Evolutionary conservation across 2,329 filamentous ascomycete genomes (phyloP).

Genomic region (Penicillium hordei): DNA sequence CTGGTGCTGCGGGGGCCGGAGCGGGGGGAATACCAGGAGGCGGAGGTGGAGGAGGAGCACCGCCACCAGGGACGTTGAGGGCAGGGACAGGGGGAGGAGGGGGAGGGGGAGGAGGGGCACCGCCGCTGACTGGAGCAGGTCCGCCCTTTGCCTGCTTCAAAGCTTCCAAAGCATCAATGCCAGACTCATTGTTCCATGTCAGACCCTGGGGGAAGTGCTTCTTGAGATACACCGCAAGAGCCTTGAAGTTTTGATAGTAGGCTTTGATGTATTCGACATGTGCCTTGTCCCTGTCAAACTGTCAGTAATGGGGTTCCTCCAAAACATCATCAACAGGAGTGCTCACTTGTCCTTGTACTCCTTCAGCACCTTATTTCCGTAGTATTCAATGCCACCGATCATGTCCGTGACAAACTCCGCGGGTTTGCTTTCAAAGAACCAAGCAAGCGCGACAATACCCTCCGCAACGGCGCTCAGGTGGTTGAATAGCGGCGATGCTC

Average conservation of each 20-base stretch:
- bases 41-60: constrained; percentile 66
- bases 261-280: constrained; percentile 87
- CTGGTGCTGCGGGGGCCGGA: constrained; percentile 48
- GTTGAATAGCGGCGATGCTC: constrained; percentile 71
- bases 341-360: constrained; percentile 78
- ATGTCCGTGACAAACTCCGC: constrained; percentile 82
- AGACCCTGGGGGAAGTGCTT: constrained; percentile 77
- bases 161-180: constrained; percentile 68
- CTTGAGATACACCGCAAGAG: constrained; percentile 80
- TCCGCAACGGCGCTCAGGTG: constrained; percentile 86
- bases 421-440: constrained; percentile 84
- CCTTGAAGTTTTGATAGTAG: constrained; percentile 88
- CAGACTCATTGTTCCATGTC: constrained; percentile 79
- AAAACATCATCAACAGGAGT: not conserved
- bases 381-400: constrained; percentile 83
- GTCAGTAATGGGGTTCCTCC: constrained; percentile 21
- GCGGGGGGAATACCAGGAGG: constrained; percentile 62
- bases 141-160: constrained; percentile 58
- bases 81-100: constrained; percentile 50
- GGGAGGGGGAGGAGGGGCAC: constrained; percentile 49
- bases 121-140: constrained; percentile 36
- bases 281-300: constrained; percentile 62
- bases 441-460: constrained; percentile 83
- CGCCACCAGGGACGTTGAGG: constrained; percentile 53
- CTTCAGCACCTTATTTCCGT: constrained; percentile 89